Percentiles rank a stretch among this genome's conserved stretches.
These are phyloP conservation scores for Lyophyllum shimeji DNA, from an alignment of 768 basidiomycete species.

Conservation along the genomic window DNA sequence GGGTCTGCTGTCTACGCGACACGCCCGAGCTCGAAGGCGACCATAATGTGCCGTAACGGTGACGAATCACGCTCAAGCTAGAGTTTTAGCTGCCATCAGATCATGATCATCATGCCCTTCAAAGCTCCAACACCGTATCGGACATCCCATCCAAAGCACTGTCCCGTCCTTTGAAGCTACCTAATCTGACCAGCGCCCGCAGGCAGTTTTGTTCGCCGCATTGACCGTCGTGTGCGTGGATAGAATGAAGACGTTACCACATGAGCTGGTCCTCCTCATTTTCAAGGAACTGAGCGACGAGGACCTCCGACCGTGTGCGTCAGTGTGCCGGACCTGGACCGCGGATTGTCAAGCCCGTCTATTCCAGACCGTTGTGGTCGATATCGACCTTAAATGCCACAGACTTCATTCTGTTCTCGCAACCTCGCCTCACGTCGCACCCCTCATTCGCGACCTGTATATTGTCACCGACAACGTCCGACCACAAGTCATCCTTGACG, in stretches of 20 bases:
- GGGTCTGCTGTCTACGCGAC: too few species aligned
- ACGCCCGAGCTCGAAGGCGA: too few species aligned
- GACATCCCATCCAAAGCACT: too few species aligned
- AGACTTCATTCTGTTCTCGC: neutral
- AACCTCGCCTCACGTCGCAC: neutral
- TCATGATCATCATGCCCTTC: too few species aligned
- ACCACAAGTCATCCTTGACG: neutral
- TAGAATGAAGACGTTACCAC: neutral
- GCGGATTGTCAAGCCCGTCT: conserved; percentile 5
- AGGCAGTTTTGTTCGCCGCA: neutral
- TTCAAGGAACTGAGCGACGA: conserved; percentile 1
- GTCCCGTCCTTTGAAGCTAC: too few species aligned
- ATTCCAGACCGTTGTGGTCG: conserved; percentile 2
- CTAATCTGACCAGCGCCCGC: neutral
- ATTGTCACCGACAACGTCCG: neutral
- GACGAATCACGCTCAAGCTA: too few species aligned
- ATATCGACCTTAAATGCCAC: conserved; percentile 4
- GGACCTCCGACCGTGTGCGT: conserved; percentile 6
- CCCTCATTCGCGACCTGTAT: conserved; percentile 6
- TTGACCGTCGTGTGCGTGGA: neutral
- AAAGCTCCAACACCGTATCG: too few species aligned
- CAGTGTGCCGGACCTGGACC: conserved; percentile 11
- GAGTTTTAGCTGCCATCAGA: too few species aligned
- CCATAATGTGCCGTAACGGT: too few species aligned
- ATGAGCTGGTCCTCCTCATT: conserved; percentile 6